These are phyloP conservation scores for Aspergillaceae sp. DNA, from an alignment of 2,329 filamentous ascomycete genomes.

Conservation along the genomic window DNA sequence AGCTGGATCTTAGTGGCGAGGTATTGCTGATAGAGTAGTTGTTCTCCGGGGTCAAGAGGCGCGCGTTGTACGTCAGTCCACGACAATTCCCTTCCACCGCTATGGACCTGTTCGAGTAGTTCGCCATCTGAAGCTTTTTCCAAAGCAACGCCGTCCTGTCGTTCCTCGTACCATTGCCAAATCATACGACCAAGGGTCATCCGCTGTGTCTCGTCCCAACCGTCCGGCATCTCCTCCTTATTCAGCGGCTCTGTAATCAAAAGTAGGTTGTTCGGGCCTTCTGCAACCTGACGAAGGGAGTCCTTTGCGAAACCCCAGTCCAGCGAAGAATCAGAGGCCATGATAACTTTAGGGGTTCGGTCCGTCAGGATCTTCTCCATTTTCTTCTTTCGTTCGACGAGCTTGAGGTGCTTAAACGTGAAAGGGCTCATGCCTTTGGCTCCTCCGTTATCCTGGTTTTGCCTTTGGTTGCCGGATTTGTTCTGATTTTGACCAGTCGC, in stretches of 20 bases:
- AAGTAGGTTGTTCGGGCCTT: constrained; percentile 71
- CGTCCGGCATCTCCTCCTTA: constrained; percentile 15
- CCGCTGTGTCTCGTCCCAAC: constrained; percentile 25
- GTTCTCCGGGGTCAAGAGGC: constrained; percentile 65
- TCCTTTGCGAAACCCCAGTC: constrained; percentile 94
- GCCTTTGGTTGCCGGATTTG: constrained; percentile 36
- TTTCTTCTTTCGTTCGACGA: constrained; percentile 74
- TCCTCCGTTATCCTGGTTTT: constrained; percentile 30
- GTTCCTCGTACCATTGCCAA: constrained; percentile 71
- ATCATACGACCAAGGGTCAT: constrained; percentile 63
- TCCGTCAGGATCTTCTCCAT: constrained; percentile 59
- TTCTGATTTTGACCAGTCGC: constrained; percentile 26
- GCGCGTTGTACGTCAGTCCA: constrained; percentile 54
- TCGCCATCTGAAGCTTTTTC: constrained; percentile 50
- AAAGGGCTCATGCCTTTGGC: constrained; percentile 60
- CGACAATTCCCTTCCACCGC: constrained; percentile 54
- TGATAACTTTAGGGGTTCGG: constrained; percentile 59
- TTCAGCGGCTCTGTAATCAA: constrained; percentile 67
- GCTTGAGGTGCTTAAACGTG: constrained; percentile 75
- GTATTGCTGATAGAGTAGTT: constrained; percentile 82
- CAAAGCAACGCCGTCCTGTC: constrained; percentile 53
- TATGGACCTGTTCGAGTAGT: constrained; percentile 58
- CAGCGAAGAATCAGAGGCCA: constrained; percentile 81
- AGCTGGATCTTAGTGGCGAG: constrained; percentile 80
- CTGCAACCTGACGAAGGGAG: constrained; percentile 63